Evolutionary conservation across 2,329 filamentous ascomycete species (phyloP).

Genomic region (Colletotrichum spaethianum): DNA sequence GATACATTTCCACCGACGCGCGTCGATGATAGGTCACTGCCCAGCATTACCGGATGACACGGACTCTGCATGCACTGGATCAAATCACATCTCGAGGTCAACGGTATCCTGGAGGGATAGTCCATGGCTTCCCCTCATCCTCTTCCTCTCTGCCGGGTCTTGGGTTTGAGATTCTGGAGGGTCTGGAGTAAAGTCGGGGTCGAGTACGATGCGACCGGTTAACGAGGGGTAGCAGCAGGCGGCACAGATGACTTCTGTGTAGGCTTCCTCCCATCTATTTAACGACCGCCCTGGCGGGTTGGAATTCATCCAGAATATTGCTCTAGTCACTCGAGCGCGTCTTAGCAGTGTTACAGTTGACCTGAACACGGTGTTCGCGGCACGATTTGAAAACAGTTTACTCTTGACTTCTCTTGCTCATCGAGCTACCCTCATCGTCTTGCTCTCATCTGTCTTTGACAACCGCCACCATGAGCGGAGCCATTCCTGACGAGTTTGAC

Average conservation of each 20-base stretch:
- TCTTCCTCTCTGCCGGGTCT: constrained; percentile 24
- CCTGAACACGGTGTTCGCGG: constrained; percentile 24
- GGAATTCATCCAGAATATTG: constrained; percentile 2
- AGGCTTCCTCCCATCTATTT: constrained; percentile 30
- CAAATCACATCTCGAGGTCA: constrained; percentile 27
- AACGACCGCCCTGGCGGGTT: constrained; percentile 25
- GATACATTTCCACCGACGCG: constrained; percentile 30
- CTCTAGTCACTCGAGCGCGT: not conserved
- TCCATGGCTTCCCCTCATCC: constrained; percentile 31
- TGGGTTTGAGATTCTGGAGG: constrained; percentile 27
- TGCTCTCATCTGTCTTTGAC: not conserved
- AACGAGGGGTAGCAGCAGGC: constrained; percentile 1
- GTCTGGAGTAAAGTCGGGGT: constrained; percentile 40
- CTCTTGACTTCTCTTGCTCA: not conserved
- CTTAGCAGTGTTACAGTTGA: constrained; percentile 29
- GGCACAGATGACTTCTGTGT: constrained; percentile 6
- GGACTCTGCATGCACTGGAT: constrained; percentile 26
- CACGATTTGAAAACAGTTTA: constrained; percentile 16
- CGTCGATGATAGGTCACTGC: constrained; percentile 37
- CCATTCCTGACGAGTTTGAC: constrained; percentile 81
- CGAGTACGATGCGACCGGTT: constrained; percentile 21
- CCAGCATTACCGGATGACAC: constrained; percentile 37
- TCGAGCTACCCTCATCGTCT: not conserved
- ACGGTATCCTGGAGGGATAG: constrained; percentile 17
- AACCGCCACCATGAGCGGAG: constrained; percentile 48